phyloP scores from a whole-genome alignment of 2,329 filamentous ascomycete genomes.

The Verticillium longisporum region DNA sequence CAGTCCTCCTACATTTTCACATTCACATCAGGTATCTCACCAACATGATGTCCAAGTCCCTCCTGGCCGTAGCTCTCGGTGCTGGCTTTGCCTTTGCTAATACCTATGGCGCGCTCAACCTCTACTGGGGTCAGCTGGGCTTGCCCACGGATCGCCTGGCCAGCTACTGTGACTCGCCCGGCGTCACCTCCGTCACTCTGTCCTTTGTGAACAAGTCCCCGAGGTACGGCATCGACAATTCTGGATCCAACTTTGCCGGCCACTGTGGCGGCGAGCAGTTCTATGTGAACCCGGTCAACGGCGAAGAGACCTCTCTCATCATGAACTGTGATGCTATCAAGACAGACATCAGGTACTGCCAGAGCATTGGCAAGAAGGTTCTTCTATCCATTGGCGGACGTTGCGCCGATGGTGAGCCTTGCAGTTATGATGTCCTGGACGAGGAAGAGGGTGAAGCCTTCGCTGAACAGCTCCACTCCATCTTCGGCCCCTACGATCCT shows the following conservation, averaged over 20 bases:
- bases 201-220: constrained; percentile 30
- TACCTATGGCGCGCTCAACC: constrained; percentile 25
- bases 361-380: constrained; percentile 32
- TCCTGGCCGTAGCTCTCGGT: constrained; percentile 16
- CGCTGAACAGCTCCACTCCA: constrained; percentile 28
- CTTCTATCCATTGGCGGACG: constrained; percentile 33
- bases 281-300: constrained; percentile 11
- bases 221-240: constrained; percentile 26
- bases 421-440: constrained; percentile 25
- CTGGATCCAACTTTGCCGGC: constrained; percentile 31
- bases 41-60: constrained; percentile 15
- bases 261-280: constrained; percentile 25
- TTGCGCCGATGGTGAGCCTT: constrained; percentile 12
- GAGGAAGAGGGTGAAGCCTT: constrained; percentile 25
- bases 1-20: constrained; percentile 17
- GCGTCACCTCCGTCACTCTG: constrained; percentile 29
- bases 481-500: constrained; percentile 28
- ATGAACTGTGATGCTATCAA: constrained; percentile 27
- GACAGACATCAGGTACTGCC: constrained; percentile 32
- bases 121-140: constrained; percentile 31
- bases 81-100: constrained; percentile 10
- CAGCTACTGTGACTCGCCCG: constrained; percentile 25
- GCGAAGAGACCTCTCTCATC: constrained; percentile 21
- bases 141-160: constrained; percentile 19
- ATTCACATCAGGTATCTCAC: constrained; percentile 5